phyloP scores from a whole-genome alignment of 2,329 filamentous ascomycete genomes.

The Colletotrichum orbiculare region DNA sequence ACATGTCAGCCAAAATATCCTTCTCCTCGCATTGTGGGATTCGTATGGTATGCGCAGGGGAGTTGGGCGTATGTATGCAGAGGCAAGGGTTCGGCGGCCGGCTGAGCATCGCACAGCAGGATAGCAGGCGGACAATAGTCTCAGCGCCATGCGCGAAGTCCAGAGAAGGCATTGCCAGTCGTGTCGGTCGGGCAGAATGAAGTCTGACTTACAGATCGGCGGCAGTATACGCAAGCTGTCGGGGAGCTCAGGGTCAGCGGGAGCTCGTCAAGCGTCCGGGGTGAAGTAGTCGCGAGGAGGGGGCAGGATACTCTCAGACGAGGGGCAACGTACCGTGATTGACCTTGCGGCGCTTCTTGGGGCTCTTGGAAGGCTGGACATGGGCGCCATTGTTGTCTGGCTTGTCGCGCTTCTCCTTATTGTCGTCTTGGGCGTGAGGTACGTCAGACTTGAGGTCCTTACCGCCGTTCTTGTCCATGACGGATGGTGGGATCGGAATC shows the following conservation, averaged over 20 bases:
- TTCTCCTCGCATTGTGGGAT: constrained; percentile 23
- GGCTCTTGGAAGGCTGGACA: constrained; percentile 59
- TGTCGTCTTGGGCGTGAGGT: constrained; percentile 43
- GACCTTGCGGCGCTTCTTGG: constrained; percentile 89
- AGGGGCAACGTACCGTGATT: constrained; percentile 79
- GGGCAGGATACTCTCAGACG: constrained; percentile 38
- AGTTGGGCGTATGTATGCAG: constrained; percentile 11
- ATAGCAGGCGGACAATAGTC: constrained; percentile 18
- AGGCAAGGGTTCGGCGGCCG: constrained; percentile 26
- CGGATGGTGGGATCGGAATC: constrained; percentile 40
- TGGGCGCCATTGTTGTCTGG: constrained; percentile 47
- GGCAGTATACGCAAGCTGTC: constrained; percentile 88
- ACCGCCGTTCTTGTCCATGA: constrained; percentile 48
- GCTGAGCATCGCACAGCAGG: constrained; percentile 32
- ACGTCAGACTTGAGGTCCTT: constrained; percentile 53
- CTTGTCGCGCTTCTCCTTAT: constrained; percentile 40
- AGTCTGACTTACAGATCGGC: constrained; percentile 81
- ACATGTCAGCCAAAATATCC: constrained; percentile 56
- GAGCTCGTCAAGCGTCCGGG: constrained; percentile 39
- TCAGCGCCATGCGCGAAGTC: constrained; percentile 18
- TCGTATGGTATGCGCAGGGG: constrained; percentile 8
- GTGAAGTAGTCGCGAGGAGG: constrained; percentile 26
- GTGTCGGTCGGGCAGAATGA: constrained; percentile 36
- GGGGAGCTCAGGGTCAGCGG: constrained; percentile 45
- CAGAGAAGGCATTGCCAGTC: constrained; percentile 40